Conservation (phyloP, 768 basidiomycete genomes). For the Coprinopsis strossmayeri region DNA sequence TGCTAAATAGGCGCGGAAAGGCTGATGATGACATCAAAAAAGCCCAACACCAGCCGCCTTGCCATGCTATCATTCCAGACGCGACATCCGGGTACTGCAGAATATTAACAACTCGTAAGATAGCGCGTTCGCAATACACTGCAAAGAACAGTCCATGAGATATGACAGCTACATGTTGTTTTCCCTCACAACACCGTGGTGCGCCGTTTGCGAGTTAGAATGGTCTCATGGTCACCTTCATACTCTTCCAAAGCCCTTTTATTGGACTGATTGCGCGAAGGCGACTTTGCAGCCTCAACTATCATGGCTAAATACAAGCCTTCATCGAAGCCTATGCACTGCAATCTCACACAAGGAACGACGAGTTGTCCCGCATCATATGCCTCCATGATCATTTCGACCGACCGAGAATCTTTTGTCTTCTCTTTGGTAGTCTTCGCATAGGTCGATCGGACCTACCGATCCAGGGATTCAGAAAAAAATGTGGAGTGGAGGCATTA, state of each 20-base stretch:
- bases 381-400: constrained; percentile 29
- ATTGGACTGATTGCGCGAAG: constrained; percentile 5
- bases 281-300: constrained; percentile 3
- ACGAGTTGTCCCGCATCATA: constrained; percentile 36
- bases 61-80: too few species aligned
- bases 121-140: too few species aligned
- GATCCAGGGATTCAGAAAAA: background rate
- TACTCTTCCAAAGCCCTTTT: constrained; percentile 9
- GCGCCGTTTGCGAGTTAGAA: background rate
- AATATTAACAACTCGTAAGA: constrained; percentile 1
- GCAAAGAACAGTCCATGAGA: too few species aligned
- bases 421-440: constrained; percentile 33
- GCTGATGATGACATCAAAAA: too few species aligned
- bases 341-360: constrained; percentile 44
- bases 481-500: background rate
- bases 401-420: constrained; percentile 25
- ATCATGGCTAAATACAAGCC: constrained; percentile 25
- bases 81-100: background rate
- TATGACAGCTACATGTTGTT: too few species aligned
- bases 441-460: constrained; percentile 29
- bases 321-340: constrained; percentile 38
- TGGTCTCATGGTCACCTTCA: constrained; percentile 6
- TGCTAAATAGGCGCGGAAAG: background rate
- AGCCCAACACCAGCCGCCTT: too few species aligned
- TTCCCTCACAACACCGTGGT: too few species aligned